phyloP scores from a whole-genome alignment of 345 rosid genomes.

The Hibiscus mutabilis region DNA sequence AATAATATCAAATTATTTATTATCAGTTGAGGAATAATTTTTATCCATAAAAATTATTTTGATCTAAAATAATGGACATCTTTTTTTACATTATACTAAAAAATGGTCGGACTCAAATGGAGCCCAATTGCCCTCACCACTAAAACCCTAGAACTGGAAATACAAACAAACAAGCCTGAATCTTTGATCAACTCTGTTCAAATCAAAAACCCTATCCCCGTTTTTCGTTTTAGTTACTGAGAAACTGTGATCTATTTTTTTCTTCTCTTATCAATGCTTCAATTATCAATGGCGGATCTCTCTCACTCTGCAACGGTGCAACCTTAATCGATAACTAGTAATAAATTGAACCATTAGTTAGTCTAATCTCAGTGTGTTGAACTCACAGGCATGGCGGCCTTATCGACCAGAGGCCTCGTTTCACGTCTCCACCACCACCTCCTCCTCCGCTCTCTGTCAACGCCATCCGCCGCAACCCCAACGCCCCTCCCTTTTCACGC shows the following conservation, averaged over 20 bases:
- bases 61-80: no score
- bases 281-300: no score
- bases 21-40: no score
- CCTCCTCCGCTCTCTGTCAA: constrained; percentile 20
- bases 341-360: background rate
- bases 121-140: background rate
- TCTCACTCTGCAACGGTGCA: no score
- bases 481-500: constrained; percentile 16
- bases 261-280: background rate
- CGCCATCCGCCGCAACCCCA: constrained; percentile 14
- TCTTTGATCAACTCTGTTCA: background rate
- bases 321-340: no score
- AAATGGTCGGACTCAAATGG: background rate
- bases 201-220: background rate
- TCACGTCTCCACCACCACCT: constrained; percentile 42
- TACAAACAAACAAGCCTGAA: background rate
- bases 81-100: no score
- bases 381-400: constrained; percentile 40
- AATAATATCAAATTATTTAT: no score
- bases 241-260: background rate
- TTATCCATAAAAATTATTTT: no score
- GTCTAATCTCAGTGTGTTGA: background rate
- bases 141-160: background rate
- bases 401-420: constrained; percentile 64
- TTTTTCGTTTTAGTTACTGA: background rate